A percentile compares a stretch with the other conserved stretches of the same genome.
Evolutionary conservation across 257 asterid species (phyloP).

Genomic region (Solanum okadae): DNA sequence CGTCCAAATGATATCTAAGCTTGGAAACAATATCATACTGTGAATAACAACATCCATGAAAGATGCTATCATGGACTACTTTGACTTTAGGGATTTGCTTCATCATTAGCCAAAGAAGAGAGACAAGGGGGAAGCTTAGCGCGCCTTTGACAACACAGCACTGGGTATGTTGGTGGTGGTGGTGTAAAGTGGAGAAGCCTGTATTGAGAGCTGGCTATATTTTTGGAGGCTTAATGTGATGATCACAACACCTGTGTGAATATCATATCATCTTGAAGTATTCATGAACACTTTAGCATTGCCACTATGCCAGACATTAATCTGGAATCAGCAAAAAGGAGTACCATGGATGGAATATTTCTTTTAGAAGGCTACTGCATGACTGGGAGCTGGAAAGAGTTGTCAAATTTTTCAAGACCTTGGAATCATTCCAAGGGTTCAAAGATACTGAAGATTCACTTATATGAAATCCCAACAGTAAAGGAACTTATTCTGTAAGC

Average conservation of each 20-base stretch:
- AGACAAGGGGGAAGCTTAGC: neutral
- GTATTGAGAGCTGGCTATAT: neutral
- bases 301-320: neutral
- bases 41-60: neutral
- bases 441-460: neutral
- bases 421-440: neutral
- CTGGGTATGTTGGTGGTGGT: neutral
- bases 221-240: neutral
- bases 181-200: neutral
- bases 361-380: no score
- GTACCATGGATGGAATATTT: no score
- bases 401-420: neutral
- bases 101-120: neutral
- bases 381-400: neutral
- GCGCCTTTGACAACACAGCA: neutral
- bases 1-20: neutral
- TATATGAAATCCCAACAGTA: neutral
- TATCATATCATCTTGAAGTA: neutral
- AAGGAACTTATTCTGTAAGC: neutral
- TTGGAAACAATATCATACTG: neutral
- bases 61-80: neutral
- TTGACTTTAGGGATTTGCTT: neutral
- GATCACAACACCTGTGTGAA: neutral
- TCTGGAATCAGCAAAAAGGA: no score
- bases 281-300: neutral